Base-by-base conservation (phyloP, 331 rosid genomes). In the Pyrus hybrid region DNA sequence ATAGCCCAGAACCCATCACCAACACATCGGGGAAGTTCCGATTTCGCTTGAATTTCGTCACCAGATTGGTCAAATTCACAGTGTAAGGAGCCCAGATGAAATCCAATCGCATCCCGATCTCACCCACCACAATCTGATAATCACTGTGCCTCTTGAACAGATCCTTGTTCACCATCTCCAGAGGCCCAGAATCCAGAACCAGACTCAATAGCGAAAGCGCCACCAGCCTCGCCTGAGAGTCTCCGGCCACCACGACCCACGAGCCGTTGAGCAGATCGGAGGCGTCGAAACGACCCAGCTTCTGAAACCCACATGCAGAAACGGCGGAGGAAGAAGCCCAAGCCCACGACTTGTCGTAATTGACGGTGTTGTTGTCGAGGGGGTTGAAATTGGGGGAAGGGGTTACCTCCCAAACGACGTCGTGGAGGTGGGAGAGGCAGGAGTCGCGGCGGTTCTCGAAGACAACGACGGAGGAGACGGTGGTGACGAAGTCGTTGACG, bases 261-360 rank as follows among this genome's bases (percentile, higher is more conserved):
- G 98, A 93, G 33, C 97, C 97, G 63, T 91, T 91, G 53, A 93
- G 91, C 88, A 93, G n/a, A n/a, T n/a, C n/a, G n/a, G n/a, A n/a
- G n/a, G n/a, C n/a, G n/a, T n/a, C n/a, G n/a, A n/a, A n/a, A 12
- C 77, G 80, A 26, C 70, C 75, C 33, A 93, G 80, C 76, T 79
- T 89, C 87, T 88, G 94, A 65, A 90, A 90, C 68, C 82, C 93
- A 43, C 96, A 93, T 0, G 83, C 75, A 13, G 78, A 47, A 32
- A 87, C 85, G 32, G 90, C 67, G 56, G 82, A 60, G 6, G 92
- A 85, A 41, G 78, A n/a, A 47, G 76, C 83, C 96, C 96, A 93
- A 60, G 77, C 74, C 94, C 97, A 93, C 33, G 81, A 83, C 80
- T 87, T 87, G 5, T 77, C 76, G 71, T 77, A 87, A 68, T 84